phyloP scores from a whole-genome alignment of 306 rosid genomes.

The Delonix regia region DNA sequence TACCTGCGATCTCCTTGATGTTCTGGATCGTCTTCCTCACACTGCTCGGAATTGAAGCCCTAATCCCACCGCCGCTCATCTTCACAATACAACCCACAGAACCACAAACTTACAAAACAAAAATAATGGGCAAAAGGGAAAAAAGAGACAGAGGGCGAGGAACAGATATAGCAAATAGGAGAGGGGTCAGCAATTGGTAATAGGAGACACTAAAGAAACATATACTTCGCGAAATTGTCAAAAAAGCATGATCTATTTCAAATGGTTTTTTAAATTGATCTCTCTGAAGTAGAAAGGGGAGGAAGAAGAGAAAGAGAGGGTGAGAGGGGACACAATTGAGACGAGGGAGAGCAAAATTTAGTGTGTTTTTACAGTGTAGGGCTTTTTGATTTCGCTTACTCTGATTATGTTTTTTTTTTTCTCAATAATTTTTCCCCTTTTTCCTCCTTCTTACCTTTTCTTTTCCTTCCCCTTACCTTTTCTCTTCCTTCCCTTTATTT shows the following conservation, averaged over 20 bases:
- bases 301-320: background rate
- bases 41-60: conserved; percentile 83
- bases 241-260: conserved; percentile 26
- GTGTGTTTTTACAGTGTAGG: conserved; percentile 45
- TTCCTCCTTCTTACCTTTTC: background rate
- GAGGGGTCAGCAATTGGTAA: conserved; percentile 47
- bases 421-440: background rate
- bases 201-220: conserved; percentile 36
- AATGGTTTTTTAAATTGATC: conserved; percentile 57
- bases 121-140: conserved; percentile 29
- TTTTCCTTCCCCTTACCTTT: background rate
- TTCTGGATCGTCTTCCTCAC: conserved; percentile 76
- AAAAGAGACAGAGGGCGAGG: conserved; percentile 3
- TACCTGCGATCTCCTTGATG: conserved; percentile 84
- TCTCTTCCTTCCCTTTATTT: conserved; percentile 1
- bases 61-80: conserved; percentile 79
- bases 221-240: conserved; percentile 20
- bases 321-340: conserved; percentile 16
- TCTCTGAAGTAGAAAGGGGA: conserved; percentile 36
- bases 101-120: conserved; percentile 26
- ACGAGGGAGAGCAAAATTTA: conserved; percentile 40
- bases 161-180: conserved; percentile 31
- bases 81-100: conserved; percentile 46
- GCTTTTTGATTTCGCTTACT: conserved; percentile 39
- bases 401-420: background rate